Evolutionary conservation across 139 green algal genomes (phyloP).

Genomic region (Volvox reticuliferus): DNA sequence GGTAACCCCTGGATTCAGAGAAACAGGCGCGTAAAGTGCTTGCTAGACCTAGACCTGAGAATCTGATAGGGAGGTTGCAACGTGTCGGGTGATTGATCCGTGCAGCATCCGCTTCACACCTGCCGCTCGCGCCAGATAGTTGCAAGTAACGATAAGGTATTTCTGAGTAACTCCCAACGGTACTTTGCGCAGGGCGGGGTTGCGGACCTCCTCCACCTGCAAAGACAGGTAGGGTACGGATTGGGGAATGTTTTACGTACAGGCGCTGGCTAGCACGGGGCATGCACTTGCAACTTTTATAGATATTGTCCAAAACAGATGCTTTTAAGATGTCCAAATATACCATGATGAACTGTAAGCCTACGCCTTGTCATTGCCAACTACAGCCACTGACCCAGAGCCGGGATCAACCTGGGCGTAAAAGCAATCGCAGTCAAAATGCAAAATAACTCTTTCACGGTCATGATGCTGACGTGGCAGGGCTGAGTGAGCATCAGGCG

Average conservation of each 20-base stretch:
- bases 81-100: too few species aligned
- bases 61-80: too few species aligned
- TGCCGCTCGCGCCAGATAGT: slow-evolving; percentile 80
- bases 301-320: too few species aligned
- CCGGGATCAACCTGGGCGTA: slow-evolving; percentile 69
- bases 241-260: too few species aligned
- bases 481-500: background rate
- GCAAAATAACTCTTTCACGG: slow-evolving; percentile 66
- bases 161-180: slow-evolving; percentile 87
- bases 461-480: background rate
- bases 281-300: too few species aligned
- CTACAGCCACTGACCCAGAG: too few species aligned
- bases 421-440: slow-evolving; percentile 85
- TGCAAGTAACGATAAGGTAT: slow-evolving; percentile 87
- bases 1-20: slow-evolving; percentile 68
- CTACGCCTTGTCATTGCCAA: too few species aligned
- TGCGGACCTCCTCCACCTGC: slow-evolving; percentile 81
- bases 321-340: too few species aligned
- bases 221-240: background rate
- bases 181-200: slow-evolving; percentile 56
- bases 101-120: background rate
- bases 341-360: too few species aligned
- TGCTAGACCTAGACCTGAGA: too few species aligned
- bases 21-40: background rate
- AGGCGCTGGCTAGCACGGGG: too few species aligned